Percentiles rank a stretch among this genome's conserved stretches.
These are phyloP conservation scores for Nemania sp. DNA, from an alignment of 2,329 filamentous ascomycete genomes.

Conservation along the genomic window DNA sequence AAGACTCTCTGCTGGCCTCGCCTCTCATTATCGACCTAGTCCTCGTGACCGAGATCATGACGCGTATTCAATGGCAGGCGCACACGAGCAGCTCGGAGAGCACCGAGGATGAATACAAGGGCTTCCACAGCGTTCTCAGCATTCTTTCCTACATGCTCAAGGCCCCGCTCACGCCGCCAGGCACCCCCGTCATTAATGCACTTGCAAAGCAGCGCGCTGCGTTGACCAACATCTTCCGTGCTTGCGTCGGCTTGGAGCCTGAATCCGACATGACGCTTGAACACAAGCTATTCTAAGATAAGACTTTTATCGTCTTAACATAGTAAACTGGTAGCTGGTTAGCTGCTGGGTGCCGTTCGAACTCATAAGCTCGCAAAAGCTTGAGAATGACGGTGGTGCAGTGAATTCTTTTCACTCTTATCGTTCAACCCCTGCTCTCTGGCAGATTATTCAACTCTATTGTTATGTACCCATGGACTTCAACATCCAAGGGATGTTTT, in stretches of 20 bases:
- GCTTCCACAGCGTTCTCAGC: slow-evolving; percentile 96
- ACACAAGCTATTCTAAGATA: slow-evolving; percentile 85
- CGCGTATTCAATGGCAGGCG: slow-evolving; percentile 89
- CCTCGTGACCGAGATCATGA: slow-evolving; percentile 95
- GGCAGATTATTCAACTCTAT: slow-evolving; percentile 21
- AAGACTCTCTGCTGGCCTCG: slow-evolving; percentile 94
- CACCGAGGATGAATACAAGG: slow-evolving; percentile 72
- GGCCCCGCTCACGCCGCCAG: slow-evolving; percentile 90
- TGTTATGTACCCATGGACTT: slow-evolving; percentile 16
- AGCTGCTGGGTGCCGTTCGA: not conserved
- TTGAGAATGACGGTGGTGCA: not conserved
- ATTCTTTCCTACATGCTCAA: slow-evolving; percentile 99
- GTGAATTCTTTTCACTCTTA: not conserved
- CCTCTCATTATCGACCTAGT: slow-evolving; percentile 97
- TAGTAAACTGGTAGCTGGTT: not conserved
- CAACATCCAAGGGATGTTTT: slow-evolving; percentile 26
- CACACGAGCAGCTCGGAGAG: slow-evolving; percentile 54
- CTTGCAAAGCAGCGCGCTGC: slow-evolving; percentile 94
- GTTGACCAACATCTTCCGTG: slow-evolving; percentile 97
- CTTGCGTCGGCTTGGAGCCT: slow-evolving; percentile 93
- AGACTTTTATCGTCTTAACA: not conserved
- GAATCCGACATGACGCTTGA: slow-evolving; percentile 99
- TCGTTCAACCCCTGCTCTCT: slow-evolving; percentile 13
- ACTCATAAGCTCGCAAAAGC: not conserved
- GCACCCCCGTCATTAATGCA: slow-evolving; percentile 93